A percentile compares a stretch with the other conserved stretches of the same genome.
These are phyloP conservation scores for Tetrahymena borealis DNA, from an alignment of 73 alveolate species.

Conservation along the genomic window DNA sequence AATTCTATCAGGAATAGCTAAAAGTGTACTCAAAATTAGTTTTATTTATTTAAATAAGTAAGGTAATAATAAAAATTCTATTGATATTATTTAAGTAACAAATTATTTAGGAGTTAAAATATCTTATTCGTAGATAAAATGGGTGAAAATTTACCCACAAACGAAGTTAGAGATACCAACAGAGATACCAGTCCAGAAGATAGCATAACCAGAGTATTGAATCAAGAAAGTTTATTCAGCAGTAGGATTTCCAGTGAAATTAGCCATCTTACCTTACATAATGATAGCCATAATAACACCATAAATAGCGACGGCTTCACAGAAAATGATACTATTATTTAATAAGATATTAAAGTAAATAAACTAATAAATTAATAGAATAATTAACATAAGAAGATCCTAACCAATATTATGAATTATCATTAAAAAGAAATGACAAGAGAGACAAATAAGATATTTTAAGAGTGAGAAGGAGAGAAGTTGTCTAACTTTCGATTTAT, in stretches of 20 bases:
- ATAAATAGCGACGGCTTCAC: constrained; percentile 99
- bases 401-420: too few relatives aligned
- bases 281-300: constrained; percentile 98
- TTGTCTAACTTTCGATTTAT: too few relatives aligned
- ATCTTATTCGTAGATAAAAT: too few relatives aligned
- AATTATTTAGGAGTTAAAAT: too few relatives aligned
- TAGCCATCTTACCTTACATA: constrained; percentile 78
- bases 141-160: constrained; percentile 68
- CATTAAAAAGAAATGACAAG: too few relatives aligned
- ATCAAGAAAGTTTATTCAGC: constrained; percentile 33
- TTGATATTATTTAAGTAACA: too few relatives aligned
- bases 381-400: too few relatives aligned
- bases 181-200: constrained; percentile 94
- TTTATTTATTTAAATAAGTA: too few relatives aligned
- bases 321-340: constrained; percentile 78
- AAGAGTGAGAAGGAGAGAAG: too few relatives aligned
- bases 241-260: neutral
- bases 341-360: neutral
- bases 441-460: too few relatives aligned
- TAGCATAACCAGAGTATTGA: constrained; percentile 70
- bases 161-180: constrained; percentile 97
- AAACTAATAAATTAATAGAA: neutral
- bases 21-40: too few relatives aligned
- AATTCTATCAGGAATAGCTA: too few relatives aligned
- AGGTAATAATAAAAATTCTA: neutral